Evolutionary conservation across 768 basidiomycete species (phyloP).

Genomic region (Podaxis sp.): DNA sequence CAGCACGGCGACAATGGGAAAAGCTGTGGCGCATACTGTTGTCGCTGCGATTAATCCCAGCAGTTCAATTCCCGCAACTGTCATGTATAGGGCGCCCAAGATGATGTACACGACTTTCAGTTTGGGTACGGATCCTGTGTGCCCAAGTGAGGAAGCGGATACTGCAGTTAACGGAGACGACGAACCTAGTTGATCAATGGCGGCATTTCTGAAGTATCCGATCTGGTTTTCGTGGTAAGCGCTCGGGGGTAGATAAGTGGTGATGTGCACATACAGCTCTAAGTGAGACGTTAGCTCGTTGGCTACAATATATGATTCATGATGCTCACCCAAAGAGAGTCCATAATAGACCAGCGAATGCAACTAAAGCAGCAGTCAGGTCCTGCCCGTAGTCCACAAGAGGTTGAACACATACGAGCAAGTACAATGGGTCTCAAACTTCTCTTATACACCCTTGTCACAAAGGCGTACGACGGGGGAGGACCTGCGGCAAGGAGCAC

Average conservation of each 20-base stretch:
- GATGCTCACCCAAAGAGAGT: constrained; percentile 57
- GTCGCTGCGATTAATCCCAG: constrained; percentile 53
- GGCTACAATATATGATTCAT: not conserved
- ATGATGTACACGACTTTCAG: constrained; percentile 56
- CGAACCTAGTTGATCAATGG: constrained; percentile 47
- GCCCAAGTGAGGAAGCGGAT: not conserved
- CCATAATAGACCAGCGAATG: constrained; percentile 55
- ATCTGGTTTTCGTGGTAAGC: constrained; percentile 39
- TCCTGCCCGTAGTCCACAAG: not conserved
- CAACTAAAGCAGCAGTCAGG: constrained; percentile 27
- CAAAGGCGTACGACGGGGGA: constrained; percentile 60
- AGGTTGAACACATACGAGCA: constrained; percentile 29
- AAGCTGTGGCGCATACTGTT: constrained; percentile 39
- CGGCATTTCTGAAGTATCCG: constrained; percentile 56
- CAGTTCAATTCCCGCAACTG: constrained; percentile 48
- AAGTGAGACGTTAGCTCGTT: constrained; percentile 4
- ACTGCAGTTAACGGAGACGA: constrained; percentile 11
- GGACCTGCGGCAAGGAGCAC: constrained; percentile 31
- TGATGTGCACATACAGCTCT: constrained; percentile 30
- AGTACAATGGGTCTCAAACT: constrained; percentile 64
- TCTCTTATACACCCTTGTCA: constrained; percentile 50
- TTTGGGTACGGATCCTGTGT: constrained; percentile 37
- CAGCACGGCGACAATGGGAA: not conserved
- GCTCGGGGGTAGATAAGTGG: constrained; percentile 5
- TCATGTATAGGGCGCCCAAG: constrained; percentile 57